Evolutionary conservation across 2,329 filamentous ascomycete genomes (phyloP), one percentile per base, ranked within the genome.

Genomic region (Cercospora sesami): DNA sequence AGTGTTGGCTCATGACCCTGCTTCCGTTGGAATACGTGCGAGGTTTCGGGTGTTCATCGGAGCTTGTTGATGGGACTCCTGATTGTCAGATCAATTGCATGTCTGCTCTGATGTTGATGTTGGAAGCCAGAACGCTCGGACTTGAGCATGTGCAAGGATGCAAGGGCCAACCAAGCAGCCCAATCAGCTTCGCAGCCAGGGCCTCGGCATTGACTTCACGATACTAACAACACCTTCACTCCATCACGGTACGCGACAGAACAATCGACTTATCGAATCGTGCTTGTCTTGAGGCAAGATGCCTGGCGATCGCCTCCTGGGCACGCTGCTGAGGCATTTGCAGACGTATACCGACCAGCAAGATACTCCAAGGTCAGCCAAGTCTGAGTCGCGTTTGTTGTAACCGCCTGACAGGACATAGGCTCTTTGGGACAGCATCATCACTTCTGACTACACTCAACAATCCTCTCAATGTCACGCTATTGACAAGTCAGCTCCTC

Each of bases 401-500:
- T 5, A 23, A 30, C 31, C 12, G 59, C 23, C 71, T 74, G 36
- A 75, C 69, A 58, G 7, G 5, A 18, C 21, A 16, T 72, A 82
- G 79, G 68, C 80, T 89, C 33, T 83, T 91, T 75, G 88, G 86
- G 70, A 90, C 89, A 55, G 91, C 90, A 16, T 85, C 87, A 18
- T 86, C 88, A 45, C 86, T 93, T 31, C 84, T 94, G 65, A 86
- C 88, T 16, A 86, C 86, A 60, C 86, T 93, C 63, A 88, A 87
- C 69, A 93, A 93, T 75, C 90, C 90, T 14, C 85, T 91, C 66
- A 94, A 94, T 78, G 84, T 93, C 74, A 87, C 88, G 48, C 83
- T 93, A 12, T 84, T 93, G 64, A 91, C 90, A 0, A 89, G 89
- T 28, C 90, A 93, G 72, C 84, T 93, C 5, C 85, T 93, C 57